phyloP scores from a whole-genome alignment of 805 yeast genomes.

The Kodamaea lidongshanica region DNA sequence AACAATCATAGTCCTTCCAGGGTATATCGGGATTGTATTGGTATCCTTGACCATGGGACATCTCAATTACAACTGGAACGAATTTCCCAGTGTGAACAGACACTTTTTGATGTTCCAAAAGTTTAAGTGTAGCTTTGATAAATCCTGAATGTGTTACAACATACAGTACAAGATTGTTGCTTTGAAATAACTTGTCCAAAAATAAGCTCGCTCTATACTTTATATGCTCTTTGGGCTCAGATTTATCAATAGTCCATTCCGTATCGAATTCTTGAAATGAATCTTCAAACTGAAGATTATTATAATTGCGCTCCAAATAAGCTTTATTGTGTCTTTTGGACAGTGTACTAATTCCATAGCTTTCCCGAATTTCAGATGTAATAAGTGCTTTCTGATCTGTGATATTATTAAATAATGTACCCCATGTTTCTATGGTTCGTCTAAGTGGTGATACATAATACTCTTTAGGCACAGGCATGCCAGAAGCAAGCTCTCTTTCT shows the following conservation, averaged over 20 bases:
- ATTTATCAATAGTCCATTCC: constrained; percentile 18
- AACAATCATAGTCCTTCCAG: constrained; percentile 7
- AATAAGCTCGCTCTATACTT: constrained; percentile 21
- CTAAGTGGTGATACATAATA: constrained; percentile 28
- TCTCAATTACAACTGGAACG: constrained; percentile 23
- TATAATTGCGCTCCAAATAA: constrained; percentile 16
- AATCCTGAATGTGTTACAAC: constrained; percentile 27
- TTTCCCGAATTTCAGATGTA: constrained; percentile 26
- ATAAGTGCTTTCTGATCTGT: constrained; percentile 14
- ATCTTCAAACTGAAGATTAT: constrained; percentile 20
- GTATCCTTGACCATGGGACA: constrained; percentile 1
- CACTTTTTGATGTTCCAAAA: constrained; percentile 20
- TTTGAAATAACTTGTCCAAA: constrained; percentile 22
- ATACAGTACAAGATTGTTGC: constrained; percentile 18
- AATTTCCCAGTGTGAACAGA: constrained; percentile 22
- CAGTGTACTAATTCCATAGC: constrained; percentile 28
- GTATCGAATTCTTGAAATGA: constrained; percentile 21
- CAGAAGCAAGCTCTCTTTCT: neutral
- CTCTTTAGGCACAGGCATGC: constrained; percentile 20
- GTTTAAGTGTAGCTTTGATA: constrained; percentile 21
- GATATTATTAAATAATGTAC: constrained; percentile 17
- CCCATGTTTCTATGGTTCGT: constrained; percentile 27
- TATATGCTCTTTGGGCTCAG: constrained; percentile 23
- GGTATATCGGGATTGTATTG: constrained; percentile 5
- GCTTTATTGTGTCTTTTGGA: constrained; percentile 22